Base-by-base conservation (phyloP, 2,329 filamentous ascomycete species). In the Botrytis squamosa region DNA sequence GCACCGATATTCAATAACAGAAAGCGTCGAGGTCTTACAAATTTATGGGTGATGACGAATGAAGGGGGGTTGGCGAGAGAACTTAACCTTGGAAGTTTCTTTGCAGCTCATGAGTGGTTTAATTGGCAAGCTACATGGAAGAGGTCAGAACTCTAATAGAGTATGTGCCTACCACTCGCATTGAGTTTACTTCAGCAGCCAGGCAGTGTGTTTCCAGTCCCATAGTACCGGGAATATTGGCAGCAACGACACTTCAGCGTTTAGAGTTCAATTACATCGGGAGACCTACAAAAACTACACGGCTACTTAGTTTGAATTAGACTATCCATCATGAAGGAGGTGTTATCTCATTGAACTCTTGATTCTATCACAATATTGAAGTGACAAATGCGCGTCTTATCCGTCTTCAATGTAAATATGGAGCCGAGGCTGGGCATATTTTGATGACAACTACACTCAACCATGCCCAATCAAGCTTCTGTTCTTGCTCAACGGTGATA, bases 181-280 rank as follows among this genome's bases (percentile, higher is more conserved):
- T 14, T 5, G 38, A n/a, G 14, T 16, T 25, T 10, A 9, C n/a
- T 29, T 29, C 22, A 38, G 16, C n/a, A n/a, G 18, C 46, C 25
- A 14, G 12, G 7, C 25, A n/a, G 16, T 4, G 0, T 14, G 18
- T 40, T 22, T 0, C 25, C 10, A 1, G 29, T 33, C 25, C 20
- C 4, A 42, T 18, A 33, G 12, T 18, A 38, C 10, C 9, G 20
- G 49, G 16, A 57, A 9, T 42, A 22, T 57, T 6, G 22, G 55
- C n/a, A 29, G 49, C 49, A 52, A 25, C 9, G 36, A 40, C 7
- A 42, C 18, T 42, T 68, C 10, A 42, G 38, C 38, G 3, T 33
- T 25, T 20, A 57, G 20, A 42, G 25, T 16, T 38, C 46, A 57
- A 33, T 0, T 22, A 29, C 16, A 29, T 20, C 1, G n/a, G n/a